These are phyloP conservation scores for Arthrocladium fulminans DNA, from an alignment of 2,329 filamentous ascomycete genomes.

Conservation along the genomic window DNA sequence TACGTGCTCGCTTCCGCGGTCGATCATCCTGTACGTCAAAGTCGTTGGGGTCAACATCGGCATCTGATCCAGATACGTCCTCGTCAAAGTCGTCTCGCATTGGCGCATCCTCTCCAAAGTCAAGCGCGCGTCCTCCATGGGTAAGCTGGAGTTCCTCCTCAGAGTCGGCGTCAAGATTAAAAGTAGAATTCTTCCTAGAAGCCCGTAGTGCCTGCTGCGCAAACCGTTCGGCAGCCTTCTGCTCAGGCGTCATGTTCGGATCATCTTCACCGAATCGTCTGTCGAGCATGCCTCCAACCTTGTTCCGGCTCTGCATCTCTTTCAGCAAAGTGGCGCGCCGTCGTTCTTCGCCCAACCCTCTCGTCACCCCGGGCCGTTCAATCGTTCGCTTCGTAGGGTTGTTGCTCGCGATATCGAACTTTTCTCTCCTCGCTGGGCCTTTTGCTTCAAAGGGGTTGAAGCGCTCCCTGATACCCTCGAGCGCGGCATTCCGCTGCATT, in stretches of 20 bases:
- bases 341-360: conserved; percentile 76
- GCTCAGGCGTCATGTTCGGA: conserved; percentile 83
- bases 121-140: conserved; percentile 69
- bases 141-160: conserved; percentile 63
- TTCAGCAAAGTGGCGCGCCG: conserved; percentile 74
- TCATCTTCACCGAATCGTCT: conserved; percentile 93
- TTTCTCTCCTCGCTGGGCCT: conserved; percentile 63
- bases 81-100: conserved; percentile 67
- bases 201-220: conserved; percentile 74
- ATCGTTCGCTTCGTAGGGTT: conserved; percentile 49
- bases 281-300: conserved; percentile 86
- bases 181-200: conserved; percentile 69
- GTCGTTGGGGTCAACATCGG: too few relatives aligned
- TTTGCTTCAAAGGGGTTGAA: conserved; percentile 98
- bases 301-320: conserved; percentile 81
- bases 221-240: conserved; percentile 84
- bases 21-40: conserved; percentile 30
- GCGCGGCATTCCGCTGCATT: conserved; percentile 64
- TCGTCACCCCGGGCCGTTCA: conserved; percentile 73
- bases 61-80: conserved; percentile 42
- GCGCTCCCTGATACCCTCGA: conserved; percentile 81
- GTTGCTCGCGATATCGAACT: conserved; percentile 73
- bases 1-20: conserved; percentile 42
- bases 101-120: conserved; percentile 44
- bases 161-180: conserved; percentile 82